Base-by-base conservation (phyloP, 208 protist species). In the Paratrypanosoma confusum region DNA sequence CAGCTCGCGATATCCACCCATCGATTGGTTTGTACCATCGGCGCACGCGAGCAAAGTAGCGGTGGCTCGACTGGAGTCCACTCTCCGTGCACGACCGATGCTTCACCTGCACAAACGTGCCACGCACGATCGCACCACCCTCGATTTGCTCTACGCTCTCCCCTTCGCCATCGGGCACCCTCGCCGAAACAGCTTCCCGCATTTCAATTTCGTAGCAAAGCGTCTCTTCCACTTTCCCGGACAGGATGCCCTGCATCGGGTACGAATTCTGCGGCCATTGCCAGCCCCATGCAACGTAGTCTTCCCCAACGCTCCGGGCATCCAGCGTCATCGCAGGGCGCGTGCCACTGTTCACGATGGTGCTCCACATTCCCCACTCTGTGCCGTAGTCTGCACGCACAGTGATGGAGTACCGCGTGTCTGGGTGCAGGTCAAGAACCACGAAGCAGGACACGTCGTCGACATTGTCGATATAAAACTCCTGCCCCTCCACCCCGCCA, bases 1-100 rank as follows among this genome's bases (percentile, higher is more conserved):
- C 22, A n/a, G 10, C 22, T 41, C 10, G 37, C 11, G 10, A 35
- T 47, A 13, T 14, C 13, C n/a, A 81, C 21, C 53, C 45, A 27
- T 79, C 73, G 33, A 66, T 44, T 3, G 81, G 81, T 20, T 71
- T 60, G 44, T 88, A 91, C 82, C 85, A 94, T 11, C 81, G 76
- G n/a, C 85, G 71, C 50, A 94, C 81, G 16, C 62, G 48, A n/a
- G 88, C 47, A 16, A 68, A 54, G 57, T 90, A 91, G 11, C 78
- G 80, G 39, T 78, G 77, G 40, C 90, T 76, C 28, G 79, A 64
- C 31, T 66, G 38, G 16, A 90, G 57, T n/a, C 81, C 73, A 7
- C 67, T 77, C 34, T 82, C 55, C 8, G 50, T 56, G 55, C 64
- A 77, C 22, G 68, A 35, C 6, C 72, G 60, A 38, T 77, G 59